Base-by-base conservation (phyloP, 2,329 filamentous ascomycete species). In the Orbilia oligospora region DNA sequence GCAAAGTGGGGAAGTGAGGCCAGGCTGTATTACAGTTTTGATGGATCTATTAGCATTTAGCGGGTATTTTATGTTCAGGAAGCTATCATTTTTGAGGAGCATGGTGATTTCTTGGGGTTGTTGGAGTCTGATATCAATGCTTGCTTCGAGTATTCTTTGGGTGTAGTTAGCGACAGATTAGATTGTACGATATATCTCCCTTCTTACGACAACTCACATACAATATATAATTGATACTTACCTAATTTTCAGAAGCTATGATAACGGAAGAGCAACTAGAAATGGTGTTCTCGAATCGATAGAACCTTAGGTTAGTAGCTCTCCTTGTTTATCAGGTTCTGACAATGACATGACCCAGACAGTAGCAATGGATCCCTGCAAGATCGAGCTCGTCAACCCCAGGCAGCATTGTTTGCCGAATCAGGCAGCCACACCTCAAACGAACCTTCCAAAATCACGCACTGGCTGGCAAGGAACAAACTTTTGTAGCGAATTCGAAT, bases 371-470 rank as follows among this genome's bases (percentile, higher is more conserved):
- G n/a, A 64, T 46, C 58, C 44, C 44, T 64, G 36, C 20, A 30
- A 18, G 18, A n/a, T 14, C 48, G 36, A 20, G 41, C 41, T n/a
- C 16, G 41, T 33, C 22, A 49, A 65, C 46, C 49, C 38, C 22
- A 18, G 33, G 46, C 53, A 69, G 41, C 55, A n/a, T 33, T 36
- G 56, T 55, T 58, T 22, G 56, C 67, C 67, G 51, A 67, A 77
- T 71, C 67, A 67, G 67, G 73, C 67, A 77, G 72, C 56, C 61
- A 38, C 44, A 10, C n/a, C 38, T 22, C 38, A 33, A 58, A 66
- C 27, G 67, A 76, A 66, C 73, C 73, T 77, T 71, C 73, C 73
- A 48, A 58, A 65, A 46, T 12, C 24, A 58, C 22, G 22, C 18
- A 22, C 18, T 65, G 49, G 51, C 27, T 22, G n/a, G 10, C 22